Base-by-base conservation (phyloP, 2,329 filamentous ascomycete species). In the Fusarium hainanense region DNA sequence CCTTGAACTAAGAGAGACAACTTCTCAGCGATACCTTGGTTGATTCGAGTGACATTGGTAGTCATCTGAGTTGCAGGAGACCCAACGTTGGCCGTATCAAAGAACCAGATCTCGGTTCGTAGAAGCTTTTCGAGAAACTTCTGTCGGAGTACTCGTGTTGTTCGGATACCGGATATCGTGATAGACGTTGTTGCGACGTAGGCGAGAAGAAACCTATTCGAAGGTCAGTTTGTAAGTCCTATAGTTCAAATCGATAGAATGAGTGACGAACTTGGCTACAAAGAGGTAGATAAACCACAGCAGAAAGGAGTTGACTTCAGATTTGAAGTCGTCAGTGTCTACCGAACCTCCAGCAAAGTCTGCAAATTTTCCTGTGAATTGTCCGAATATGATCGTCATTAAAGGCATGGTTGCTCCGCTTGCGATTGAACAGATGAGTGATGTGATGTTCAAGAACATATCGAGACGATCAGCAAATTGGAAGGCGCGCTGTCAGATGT, bases 1-100 rank as follows among this genome's bases (percentile, higher is more conserved):
- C 74, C 78, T 42, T 82, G 81, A 13, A 82, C 71, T 1, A 78
- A 74, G 4, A 81, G 64, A 10, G 76, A 77, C 3, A 83, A 66
- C 54, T 81, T 81, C 54, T 81, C 79, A 0, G 79, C 66, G 37
- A 81, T 82, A 23, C 81, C 81, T 21, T 75, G 71, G 47, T 81
- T 79, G 44, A 83, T 79, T 6, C 79, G 75, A 2, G 78, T 78
- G 7, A 80, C 80, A 54, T 81, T 84, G 4, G 81, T 71, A 1
- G 65, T 72, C 46, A 67, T 58, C 27, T 61, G 82, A 1, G 82
- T 83, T 3, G 58, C 63, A 21, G 62, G 58, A 2, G 56, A 66
- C 41, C 61, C 62, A 14, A 59, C 52, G 12, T 58, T 58, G 7
- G 58, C 63, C 0, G 54, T 63, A 13, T 72, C 69, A 5, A 71